Percentiles rank a stretch among this genome's conserved stretches.
Conservation (phyloP, 192 early-diverging fungal genomes). For the Coemansia sp. region DNA sequence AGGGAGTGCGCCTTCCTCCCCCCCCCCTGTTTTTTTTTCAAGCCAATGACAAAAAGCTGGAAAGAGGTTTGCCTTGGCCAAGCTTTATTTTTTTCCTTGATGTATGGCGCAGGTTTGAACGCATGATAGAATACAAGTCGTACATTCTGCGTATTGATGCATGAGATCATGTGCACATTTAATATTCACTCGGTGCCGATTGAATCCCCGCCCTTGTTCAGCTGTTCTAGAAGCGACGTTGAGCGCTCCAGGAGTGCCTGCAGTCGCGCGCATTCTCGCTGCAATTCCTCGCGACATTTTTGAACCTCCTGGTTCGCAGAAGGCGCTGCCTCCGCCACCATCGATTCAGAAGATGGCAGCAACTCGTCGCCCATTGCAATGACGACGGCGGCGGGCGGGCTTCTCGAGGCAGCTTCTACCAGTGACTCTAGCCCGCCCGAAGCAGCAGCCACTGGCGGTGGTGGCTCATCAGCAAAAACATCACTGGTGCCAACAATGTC, state of each 20-base stretch:
- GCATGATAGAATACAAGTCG: too few relatives aligned
- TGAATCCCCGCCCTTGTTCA: conserved; percentile 18
- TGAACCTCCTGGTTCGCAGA: conserved; percentile 29
- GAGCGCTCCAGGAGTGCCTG: conserved; percentile 37
- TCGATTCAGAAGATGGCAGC: neutral
- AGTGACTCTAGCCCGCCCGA: conserved; percentile 16
- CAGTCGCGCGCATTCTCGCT: conserved; percentile 41
- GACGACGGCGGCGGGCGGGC: conserved; percentile 11
- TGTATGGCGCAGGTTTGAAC: neutral
- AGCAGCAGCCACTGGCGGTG: neutral
- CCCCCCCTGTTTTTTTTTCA: too few relatives aligned
- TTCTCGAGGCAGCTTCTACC: conserved; percentile 18
- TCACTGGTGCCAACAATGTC: neutral
- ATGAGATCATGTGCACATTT: neutral
- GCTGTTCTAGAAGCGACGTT: conserved; percentile 31
- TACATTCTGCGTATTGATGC: neutral
- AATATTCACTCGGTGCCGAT: neutral
- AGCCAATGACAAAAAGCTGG: too few relatives aligned
- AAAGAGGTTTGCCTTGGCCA: too few relatives aligned
- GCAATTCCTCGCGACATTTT: conserved; percentile 35
- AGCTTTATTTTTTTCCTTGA: neutral
- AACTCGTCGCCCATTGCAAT: neutral
- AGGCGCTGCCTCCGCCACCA: neutral
- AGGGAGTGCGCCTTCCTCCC: too few relatives aligned
- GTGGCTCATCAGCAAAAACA: neutral